Conservation (phyloP, 495 filamentous ascomycete genomes). For the Tuber brumale region DNA sequence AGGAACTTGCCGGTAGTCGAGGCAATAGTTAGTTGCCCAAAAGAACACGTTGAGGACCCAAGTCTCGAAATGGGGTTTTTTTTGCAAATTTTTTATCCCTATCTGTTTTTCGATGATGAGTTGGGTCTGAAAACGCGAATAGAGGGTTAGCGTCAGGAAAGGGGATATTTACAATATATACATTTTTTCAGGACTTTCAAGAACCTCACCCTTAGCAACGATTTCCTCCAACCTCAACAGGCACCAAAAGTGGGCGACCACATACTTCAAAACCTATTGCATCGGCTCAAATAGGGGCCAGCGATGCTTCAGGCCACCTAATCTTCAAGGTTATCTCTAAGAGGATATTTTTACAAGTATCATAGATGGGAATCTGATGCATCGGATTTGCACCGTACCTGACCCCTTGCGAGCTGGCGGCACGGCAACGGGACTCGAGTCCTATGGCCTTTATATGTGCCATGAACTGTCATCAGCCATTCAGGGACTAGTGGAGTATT, state of each 20-base stretch:
- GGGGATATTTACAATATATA: background rate
- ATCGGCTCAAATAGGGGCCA: background rate
- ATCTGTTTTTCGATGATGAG: background rate
- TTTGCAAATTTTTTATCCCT: background rate
- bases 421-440: background rate
- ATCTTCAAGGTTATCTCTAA: background rate
- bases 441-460: background rate
- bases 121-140: background rate
- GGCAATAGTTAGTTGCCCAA: background rate
- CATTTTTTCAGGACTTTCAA: background rate
- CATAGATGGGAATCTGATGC: background rate
- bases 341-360: background rate
- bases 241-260: background rate
- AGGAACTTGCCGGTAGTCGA: background rate
- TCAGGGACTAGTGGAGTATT: background rate
- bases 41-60: background rate
- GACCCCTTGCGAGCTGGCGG: background rate
- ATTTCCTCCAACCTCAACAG: background rate
- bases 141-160: background rate
- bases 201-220: background rate
- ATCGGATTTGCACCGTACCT: background rate
- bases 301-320: background rate
- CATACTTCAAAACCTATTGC: background rate
- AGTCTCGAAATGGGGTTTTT: background rate
- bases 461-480: background rate